Conservation (phyloP, 805 yeast genomes). For the Grigorovia transvaalensis region DNA sequence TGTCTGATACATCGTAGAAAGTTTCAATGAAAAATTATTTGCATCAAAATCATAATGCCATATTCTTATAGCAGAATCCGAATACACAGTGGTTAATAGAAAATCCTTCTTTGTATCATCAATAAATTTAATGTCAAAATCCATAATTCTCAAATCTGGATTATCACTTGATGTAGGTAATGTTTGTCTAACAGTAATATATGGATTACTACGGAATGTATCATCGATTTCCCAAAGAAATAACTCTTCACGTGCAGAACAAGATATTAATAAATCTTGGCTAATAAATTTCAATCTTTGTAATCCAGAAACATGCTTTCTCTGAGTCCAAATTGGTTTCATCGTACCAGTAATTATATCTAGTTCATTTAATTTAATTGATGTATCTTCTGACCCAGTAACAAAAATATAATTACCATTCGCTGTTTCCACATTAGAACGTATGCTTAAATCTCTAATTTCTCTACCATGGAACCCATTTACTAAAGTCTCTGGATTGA, state of each 20-base stretch:
- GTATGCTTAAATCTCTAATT: conserved; percentile 60
- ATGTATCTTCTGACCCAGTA: conserved; percentile 86
- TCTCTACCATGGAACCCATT: conserved; percentile 89
- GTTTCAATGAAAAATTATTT: conserved; percentile 34
- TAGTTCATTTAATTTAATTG: conserved; percentile 46
- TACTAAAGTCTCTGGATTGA: conserved; percentile 29
- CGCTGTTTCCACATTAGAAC: background rate
- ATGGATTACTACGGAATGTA: conserved; percentile 30
- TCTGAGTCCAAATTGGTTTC: conserved; percentile 45
- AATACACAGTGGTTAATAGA: conserved; percentile 58
- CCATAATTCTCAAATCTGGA: conserved; percentile 89
- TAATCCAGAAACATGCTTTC: conserved; percentile 82
- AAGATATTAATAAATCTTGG: conserved; percentile 37
- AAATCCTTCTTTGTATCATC: conserved; percentile 12
- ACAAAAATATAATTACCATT: conserved; percentile 38
- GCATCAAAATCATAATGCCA: conserved; percentile 41
- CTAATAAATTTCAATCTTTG: conserved; percentile 61
- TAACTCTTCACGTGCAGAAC: conserved; percentile 85
- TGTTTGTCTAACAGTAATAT: conserved; percentile 39
- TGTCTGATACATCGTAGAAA: conserved; percentile 47
- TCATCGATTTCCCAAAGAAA: conserved; percentile 59
- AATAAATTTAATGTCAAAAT: conserved; percentile 46
- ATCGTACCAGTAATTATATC: conserved; percentile 33
- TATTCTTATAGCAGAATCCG: conserved; percentile 67
- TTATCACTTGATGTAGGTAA: conserved; percentile 46